Conservation (phyloP, 164 flowering plant genomes). For the Pachysandra terminalis region DNA sequence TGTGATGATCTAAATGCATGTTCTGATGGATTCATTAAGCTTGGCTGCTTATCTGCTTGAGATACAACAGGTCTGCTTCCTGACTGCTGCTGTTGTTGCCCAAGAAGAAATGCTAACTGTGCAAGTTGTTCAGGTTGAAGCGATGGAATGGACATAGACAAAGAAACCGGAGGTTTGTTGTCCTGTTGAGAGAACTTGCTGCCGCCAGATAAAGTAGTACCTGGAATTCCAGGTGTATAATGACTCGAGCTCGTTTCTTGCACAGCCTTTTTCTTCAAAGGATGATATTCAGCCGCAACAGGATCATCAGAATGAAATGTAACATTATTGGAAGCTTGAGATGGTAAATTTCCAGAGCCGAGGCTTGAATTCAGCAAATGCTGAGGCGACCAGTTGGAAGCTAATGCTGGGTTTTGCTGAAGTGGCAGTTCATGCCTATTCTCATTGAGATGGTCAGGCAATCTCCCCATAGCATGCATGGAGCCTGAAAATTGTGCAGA, state of each 20-base stretch:
- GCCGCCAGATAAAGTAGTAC: slow-evolving; percentile 23
- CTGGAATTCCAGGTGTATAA: slow-evolving; percentile 30
- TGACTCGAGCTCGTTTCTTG: slow-evolving; percentile 31
- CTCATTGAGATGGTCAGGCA: slow-evolving; percentile 26
- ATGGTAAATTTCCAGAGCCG: slow-evolving; percentile 22
- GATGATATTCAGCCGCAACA: slow-evolving; percentile 24
- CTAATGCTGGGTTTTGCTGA: slow-evolving; percentile 23
- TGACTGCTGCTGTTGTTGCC: slow-evolving; percentile 47
- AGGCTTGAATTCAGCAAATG: slow-evolving; percentile 31
- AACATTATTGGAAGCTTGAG: slow-evolving; percentile 23
- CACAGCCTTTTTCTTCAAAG: slow-evolving; percentile 16
- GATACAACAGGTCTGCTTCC: slow-evolving; percentile 25
- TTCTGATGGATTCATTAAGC: slow-evolving; percentile 25
- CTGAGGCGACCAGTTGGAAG: slow-evolving; percentile 43
- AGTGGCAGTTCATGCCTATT: slow-evolving; percentile 32
- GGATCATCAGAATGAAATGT: slow-evolving; percentile 21
- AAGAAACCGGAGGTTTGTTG: slow-evolving; percentile 26
- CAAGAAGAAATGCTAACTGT: slow-evolving; percentile 68
- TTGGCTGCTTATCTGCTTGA: slow-evolving; percentile 25
- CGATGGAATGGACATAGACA: slow-evolving; percentile 25
- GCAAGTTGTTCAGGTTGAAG: slow-evolving; percentile 68
- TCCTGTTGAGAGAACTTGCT: slow-evolving; percentile 29
- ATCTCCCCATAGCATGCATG: slow-evolving; percentile 17
- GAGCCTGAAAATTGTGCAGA: slow-evolving; percentile 28
- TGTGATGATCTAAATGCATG: slow-evolving; percentile 19